Base-by-base conservation (phyloP, 192 early-diverging fungal species). In the Lunasporangiospora selenospora region DNA sequence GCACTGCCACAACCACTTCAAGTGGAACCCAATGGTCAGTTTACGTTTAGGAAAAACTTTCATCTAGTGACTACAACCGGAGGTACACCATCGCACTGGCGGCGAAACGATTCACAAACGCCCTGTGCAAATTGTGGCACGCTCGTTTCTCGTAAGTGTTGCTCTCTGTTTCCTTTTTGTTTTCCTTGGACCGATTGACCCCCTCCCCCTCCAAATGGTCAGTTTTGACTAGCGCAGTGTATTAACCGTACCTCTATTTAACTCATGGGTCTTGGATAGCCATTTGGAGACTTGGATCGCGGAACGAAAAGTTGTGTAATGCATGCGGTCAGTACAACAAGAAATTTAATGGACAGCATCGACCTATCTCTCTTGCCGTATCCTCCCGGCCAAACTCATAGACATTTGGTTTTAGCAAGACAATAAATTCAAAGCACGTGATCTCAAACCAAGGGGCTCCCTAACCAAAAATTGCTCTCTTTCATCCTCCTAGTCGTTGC, bases 311-410 rank as follows among this genome's bases (percentile, higher is more conserved):
- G 27, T 21, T 71, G 24, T 71, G 67, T 41, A 71, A 71, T 52
- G 53, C 59, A 12, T 71, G 67, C 31, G 67, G 67, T 19, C 67
- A 71, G 26, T 57, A 62, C 44, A 71, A 71, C 53, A 71, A 71
- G 23, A 71, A 71, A 33, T 71, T 53, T 58, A 71, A 71, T n/a
- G 67, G 67, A 1, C 53, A 59, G 49, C 65, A 53, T 18, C 55
- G 65, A 6, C 57, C 65, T 1, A 56, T 60, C 32, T 50, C 66
- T 24, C 53, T 71, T 7, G 56, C 62, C 32, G n/a, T n/a, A n/a
- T n/a, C n/a, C n/a, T n/a, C n/a, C n/a, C n/a, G n/a, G n/a, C 53
- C 67, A n/a, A 71, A 62, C 39, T 62, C 56, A 21, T 47, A 47
- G n/a, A 47, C 49, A 6, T 57, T 57, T 29, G 59, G 56, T 8